These are phyloP conservation scores for Gliomastix tumulicola DNA, from an alignment of 2,329 filamentous ascomycete species.

Conservation along the genomic window DNA sequence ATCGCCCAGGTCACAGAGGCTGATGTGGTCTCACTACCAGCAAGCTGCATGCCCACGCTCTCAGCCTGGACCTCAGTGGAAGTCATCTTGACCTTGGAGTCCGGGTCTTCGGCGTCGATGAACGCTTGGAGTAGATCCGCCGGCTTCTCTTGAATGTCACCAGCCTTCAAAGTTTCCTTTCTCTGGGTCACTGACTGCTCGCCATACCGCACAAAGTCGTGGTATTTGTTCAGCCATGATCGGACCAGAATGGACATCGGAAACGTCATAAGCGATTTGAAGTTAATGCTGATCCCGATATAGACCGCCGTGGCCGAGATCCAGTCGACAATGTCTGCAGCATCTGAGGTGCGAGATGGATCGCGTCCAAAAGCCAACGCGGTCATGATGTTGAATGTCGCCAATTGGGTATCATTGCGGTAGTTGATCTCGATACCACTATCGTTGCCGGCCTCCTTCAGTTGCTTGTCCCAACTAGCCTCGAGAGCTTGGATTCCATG, in stretches of 20 bases:
- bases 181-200: background rate
- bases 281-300: slow-evolving; percentile 3
- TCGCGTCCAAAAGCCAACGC: slow-evolving; percentile 1
- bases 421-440: slow-evolving; percentile 2
- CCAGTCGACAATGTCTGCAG: background rate
- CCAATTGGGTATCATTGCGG: slow-evolving; percentile 2
- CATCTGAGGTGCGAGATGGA: background rate
- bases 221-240: slow-evolving; percentile 1
- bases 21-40: slow-evolving; percentile 1
- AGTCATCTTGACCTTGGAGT: slow-evolving; percentile 1
- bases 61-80: slow-evolving; percentile 1
- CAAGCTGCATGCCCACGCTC: slow-evolving; percentile 2
- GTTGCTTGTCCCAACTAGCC: background rate
- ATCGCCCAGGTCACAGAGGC: slow-evolving; percentile 5
- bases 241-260: background rate
- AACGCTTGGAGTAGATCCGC: slow-evolving; percentile 1
- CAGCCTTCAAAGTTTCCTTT: background rate
- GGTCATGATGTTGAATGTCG: slow-evolving; percentile 2
- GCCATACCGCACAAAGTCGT: background rate
- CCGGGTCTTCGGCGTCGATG: slow-evolving; percentile 2
- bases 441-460: background rate
- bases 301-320: slow-evolving; percentile 1
- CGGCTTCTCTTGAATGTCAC: background rate
- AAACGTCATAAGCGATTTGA: background rate
- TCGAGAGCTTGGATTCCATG: background rate